phyloP scores from a whole-genome alignment of 106 monocot genomes.

The Dendrobium chrysotoxum region DNA sequence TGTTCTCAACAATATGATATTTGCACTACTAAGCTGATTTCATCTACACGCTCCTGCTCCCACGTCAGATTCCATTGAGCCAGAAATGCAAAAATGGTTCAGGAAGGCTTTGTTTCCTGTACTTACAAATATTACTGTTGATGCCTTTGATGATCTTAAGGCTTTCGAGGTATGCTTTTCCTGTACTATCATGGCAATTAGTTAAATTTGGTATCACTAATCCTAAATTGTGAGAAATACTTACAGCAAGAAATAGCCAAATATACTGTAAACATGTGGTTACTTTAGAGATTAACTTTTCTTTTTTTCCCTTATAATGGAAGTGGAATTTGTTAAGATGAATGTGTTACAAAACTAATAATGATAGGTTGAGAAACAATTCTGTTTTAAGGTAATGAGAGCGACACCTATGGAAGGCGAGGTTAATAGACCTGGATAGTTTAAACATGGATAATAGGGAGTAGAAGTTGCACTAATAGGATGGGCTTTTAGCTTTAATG shows the following conservation, averaged over 20 bases:
- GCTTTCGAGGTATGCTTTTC: constrained; percentile 50
- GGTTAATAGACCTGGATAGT: too few relatives aligned
- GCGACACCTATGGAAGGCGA: too few relatives aligned
- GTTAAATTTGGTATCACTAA: neutral
- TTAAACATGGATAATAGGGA: too few relatives aligned
- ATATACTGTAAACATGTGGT: neutral
- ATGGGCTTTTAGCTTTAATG: too few relatives aligned
- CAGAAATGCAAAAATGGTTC: constrained; percentile 46
- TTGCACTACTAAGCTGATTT: constrained; percentile 4
- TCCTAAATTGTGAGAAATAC: neutral
- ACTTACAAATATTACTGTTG: constrained; percentile 53
- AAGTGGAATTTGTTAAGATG: too few relatives aligned
- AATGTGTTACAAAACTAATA: too few relatives aligned
- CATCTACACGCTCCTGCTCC: neutral
- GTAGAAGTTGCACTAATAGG: too few relatives aligned
- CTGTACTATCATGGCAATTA: neutral
- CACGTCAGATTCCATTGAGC: constrained; percentile 54
- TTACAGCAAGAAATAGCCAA: neutral
- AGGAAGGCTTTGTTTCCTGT: constrained; percentile 49
- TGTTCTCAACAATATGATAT: too few relatives aligned
- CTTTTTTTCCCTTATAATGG: too few relatives aligned
- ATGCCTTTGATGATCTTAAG: constrained; percentile 43
- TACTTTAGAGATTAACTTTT: too few relatives aligned
- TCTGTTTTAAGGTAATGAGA: too few relatives aligned
- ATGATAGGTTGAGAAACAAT: too few relatives aligned